Percentiles rank a stretch among this genome's conserved stretches.
phyloP scores from a whole-genome alignment of 176 grass and related monocot genomes.

The Musa acuminata region DNA sequence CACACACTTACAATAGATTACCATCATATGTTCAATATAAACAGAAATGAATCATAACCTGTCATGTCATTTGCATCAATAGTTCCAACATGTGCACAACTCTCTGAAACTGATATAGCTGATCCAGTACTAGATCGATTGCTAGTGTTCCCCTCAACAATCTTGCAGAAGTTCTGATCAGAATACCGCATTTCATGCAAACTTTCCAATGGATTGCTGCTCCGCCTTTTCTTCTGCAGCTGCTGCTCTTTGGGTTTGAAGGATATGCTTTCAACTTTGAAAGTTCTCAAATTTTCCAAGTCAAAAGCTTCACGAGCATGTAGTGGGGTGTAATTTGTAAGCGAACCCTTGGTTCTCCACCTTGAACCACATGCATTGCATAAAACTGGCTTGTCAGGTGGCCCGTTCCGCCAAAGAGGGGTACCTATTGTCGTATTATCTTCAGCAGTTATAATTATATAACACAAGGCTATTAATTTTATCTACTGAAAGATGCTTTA shows the following conservation, averaged over 20 bases:
- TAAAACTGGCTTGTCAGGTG: constrained; percentile 75
- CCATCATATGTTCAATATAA: too few relatives aligned
- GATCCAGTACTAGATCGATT: constrained; percentile 75
- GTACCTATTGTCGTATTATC: constrained; percentile 40
- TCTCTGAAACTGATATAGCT: constrained; percentile 74
- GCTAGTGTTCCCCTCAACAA: constrained; percentile 41
- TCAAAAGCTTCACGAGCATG: constrained; percentile 53
- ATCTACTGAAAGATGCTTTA: too few relatives aligned
- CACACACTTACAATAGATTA: too few relatives aligned
- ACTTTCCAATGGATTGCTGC: background rate
- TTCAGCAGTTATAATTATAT: too few relatives aligned
- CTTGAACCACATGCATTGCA: constrained; percentile 96
- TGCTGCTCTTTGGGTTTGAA: constrained; percentile 13
- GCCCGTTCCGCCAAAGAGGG: constrained; percentile 92
- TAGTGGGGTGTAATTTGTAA: constrained; percentile 79
- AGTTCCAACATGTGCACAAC: constrained; percentile 48
- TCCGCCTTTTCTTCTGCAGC: constrained; percentile 8
- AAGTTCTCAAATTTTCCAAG: constrained; percentile 45
- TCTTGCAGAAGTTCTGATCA: constrained; percentile 69
- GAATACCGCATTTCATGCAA: background rate
- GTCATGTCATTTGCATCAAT: constrained; percentile 62
- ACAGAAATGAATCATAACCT: constrained; percentile 25
- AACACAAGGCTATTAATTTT: too few relatives aligned
- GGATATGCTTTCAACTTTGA: constrained; percentile 37
- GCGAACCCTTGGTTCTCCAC: constrained; percentile 84